phyloP scores from a whole-genome alignment of 495 filamentous ascomycete species.

The Aspergillus hancockii region DNA sequence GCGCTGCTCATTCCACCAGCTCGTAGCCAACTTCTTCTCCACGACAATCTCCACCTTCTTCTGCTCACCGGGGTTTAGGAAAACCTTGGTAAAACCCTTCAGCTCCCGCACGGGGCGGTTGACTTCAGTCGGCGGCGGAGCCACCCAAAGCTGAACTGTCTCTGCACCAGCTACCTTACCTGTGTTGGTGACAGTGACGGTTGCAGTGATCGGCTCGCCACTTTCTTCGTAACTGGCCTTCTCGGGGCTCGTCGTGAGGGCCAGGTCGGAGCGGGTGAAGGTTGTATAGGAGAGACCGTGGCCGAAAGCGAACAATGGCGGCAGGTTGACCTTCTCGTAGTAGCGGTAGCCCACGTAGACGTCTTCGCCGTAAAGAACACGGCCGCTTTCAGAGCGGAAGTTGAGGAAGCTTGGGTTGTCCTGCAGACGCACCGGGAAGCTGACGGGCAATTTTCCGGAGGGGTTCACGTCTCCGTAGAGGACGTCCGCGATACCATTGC shows the following conservation, averaged over 20 bases:
- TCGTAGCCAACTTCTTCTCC: constrained; percentile 73
- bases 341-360: constrained; percentile 82
- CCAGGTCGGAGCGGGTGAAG: constrained; percentile 67
- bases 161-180: constrained; percentile 68
- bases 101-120: constrained; percentile 75
- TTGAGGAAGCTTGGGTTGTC: constrained; percentile 78
- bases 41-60: constrained; percentile 64
- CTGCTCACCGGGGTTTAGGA: constrained; percentile 66
- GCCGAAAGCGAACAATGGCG: constrained; percentile 76
- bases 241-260: constrained; percentile 39
- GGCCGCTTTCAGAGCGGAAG: constrained; percentile 75
- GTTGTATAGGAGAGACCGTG: constrained; percentile 82
- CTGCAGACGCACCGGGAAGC: constrained; percentile 65
- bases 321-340: constrained; percentile 70
- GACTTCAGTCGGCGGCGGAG: constrained; percentile 53
- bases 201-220: constrained; percentile 57
- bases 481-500: constrained; percentile 62
- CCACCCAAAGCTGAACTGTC: constrained; percentile 77
- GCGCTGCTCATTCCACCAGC: constrained; percentile 76
- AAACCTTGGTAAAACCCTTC: constrained; percentile 78
- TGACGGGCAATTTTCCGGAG: constrained; percentile 56
- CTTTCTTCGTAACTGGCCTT: constrained; percentile 27
- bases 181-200: constrained; percentile 68
- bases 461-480: constrained; percentile 58
- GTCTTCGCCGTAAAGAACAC: constrained; percentile 77